Evolutionary conservation across 495 filamentous ascomycete species (phyloP), one percentile per base, ranked within the genome.

Genomic region (Daldinia grandis): DNA sequence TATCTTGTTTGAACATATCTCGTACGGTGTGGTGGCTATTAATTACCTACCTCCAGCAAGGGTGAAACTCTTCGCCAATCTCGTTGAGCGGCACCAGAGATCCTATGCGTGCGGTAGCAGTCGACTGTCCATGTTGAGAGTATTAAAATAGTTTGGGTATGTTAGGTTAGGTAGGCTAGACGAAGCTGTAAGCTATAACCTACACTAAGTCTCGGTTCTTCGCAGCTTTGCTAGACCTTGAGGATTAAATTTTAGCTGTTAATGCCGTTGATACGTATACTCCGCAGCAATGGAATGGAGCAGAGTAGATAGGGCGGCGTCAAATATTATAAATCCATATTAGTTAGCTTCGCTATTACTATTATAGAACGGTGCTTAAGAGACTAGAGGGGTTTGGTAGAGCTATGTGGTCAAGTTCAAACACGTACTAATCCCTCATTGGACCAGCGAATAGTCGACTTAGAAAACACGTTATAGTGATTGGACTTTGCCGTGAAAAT

Each of bases 11-110:
- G 30, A 35, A 24, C 21, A 57, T 37, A 57, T 57, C 62, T 69
- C 54, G 44, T 71, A 73, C 70, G 62, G 70, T 72, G 68, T 72
- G 31, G 68, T 72, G 27, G 56, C 58, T 62, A 61, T 60, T 51
- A 71, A 71, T 65, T 66, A 49, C 33, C 17, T 62, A 56, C 28
- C 40, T 30, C 35, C n/a, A 56, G 50, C 15, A 9, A 35, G 35
- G 58, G 27, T 37, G 24, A 49, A 62, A 27, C 38, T 38, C 58
- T 47, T 68, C 38, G 25, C 37, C 62, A 62, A 53, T 44, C 55
- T 66, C 64, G 40, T 53, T 66, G 42, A 71, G 42, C 56, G 50
- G 40, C 54, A 71, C 58, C 58, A 66, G 50, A 56, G 37, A 63
- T 64, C 25, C 42, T 64, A 56, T 21, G 12, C 30, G 35, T 40